phyloP scores from a whole-genome alignment of 2,329 filamentous ascomycete genomes.

The Apiospora arundinis region DNA sequence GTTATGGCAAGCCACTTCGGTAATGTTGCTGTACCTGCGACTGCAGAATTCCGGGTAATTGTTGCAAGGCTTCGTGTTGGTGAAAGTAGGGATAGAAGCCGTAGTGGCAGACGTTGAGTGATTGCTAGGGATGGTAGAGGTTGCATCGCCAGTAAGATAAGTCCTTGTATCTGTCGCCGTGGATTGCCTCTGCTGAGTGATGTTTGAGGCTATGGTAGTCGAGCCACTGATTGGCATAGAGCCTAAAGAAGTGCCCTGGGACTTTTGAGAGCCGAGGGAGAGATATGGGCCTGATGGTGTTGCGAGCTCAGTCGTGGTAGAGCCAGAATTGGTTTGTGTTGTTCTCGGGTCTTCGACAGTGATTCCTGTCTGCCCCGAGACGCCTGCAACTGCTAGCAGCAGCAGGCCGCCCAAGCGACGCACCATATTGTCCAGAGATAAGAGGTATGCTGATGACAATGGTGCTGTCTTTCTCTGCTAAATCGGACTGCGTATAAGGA shows the following conservation, averaged over 20 bases:
- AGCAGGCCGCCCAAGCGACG: conserved; percentile 30
- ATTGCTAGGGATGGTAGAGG: conserved; percentile 47
- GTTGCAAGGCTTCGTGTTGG: conserved; percentile 83
- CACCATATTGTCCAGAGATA: conserved; percentile 28
- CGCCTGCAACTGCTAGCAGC: conserved; percentile 33
- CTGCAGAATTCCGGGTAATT: conserved; percentile 77
- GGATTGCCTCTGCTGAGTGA: conserved; percentile 33
- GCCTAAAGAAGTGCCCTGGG: conserved; percentile 40
- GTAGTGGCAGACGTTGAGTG: conserved; percentile 47
- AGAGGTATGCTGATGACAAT: background rate
- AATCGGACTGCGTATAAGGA: background rate
- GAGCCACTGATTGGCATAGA: conserved; percentile 36
- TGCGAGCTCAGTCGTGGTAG: conserved; percentile 40
- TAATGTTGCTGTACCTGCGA: conserved; percentile 82
- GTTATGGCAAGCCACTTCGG: conserved; percentile 80
- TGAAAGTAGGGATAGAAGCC: conserved; percentile 52
- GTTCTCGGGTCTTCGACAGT: conserved; percentile 42
- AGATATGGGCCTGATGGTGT: conserved; percentile 54
- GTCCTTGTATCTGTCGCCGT: conserved; percentile 38
- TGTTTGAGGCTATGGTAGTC: conserved; percentile 40
- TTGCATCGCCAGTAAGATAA: conserved; percentile 54
- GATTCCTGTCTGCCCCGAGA: conserved; percentile 42
- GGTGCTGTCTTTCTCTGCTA: background rate
- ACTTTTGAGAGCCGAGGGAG: conserved; percentile 50
- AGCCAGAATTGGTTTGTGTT: conserved; percentile 38